Percentiles rank a stretch among this genome's conserved stretches.
Evolutionary conservation across 2,329 filamentous ascomycete genomes (phyloP).

Genomic region (Colletotrichum siamense): DNA sequence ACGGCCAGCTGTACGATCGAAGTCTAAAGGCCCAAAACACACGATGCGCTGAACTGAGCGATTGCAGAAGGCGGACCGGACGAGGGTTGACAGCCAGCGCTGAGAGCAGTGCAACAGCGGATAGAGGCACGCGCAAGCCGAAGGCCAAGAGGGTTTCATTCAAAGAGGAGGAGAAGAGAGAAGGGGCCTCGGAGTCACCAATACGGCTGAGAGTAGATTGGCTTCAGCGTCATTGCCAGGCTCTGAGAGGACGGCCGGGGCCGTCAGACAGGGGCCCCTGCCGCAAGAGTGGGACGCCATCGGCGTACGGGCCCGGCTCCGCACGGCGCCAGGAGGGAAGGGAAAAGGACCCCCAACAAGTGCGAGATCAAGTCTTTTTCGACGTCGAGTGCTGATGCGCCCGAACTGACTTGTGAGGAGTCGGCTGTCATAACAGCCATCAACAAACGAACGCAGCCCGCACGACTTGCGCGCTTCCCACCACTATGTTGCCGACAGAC

Average conservation of each 20-base stretch:
- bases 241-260: neutral
- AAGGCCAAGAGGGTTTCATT: neutral
- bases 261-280: neutral
- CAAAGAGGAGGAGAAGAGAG: neutral
- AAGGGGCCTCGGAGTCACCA: neutral
- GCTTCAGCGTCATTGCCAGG: neutral
- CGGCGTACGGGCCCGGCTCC: neutral
- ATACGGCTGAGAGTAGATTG: neutral
- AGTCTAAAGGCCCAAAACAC: neutral
- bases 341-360: neutral
- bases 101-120: neutral
- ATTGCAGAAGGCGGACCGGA: neutral
- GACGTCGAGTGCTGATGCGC: neutral
- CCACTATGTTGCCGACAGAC: neutral
- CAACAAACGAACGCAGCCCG: neutral
- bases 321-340: neutral
- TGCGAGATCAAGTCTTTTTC: constrained; percentile 14
- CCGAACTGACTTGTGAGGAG: neutral
- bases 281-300: neutral
- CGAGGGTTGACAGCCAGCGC: neutral
- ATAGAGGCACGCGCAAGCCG: neutral
- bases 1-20: neutral
- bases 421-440: neutral
- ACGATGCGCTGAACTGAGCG: neutral
- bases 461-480: neutral